phyloP scores from a whole-genome alignment of 768 basidiomycete genomes.

The Crepidotus variabilis region DNA sequence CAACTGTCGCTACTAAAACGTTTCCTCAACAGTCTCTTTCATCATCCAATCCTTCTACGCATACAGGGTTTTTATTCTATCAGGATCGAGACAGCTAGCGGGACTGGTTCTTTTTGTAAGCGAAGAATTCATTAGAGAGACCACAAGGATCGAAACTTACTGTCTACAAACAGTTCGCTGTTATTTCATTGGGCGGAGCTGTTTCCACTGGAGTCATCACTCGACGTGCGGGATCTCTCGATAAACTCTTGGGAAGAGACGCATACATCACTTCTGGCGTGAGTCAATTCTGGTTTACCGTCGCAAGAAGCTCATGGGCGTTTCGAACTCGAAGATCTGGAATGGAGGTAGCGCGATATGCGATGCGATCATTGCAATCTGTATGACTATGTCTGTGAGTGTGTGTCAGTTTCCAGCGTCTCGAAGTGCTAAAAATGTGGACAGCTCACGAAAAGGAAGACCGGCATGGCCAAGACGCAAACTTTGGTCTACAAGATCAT shows the following conservation, averaged over 20 bases:
- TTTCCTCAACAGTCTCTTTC: constrained; percentile 15
- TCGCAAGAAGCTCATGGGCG: not conserved
- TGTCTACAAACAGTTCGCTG: not conserved
- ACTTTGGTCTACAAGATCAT: not conserved
- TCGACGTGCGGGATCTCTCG: not conserved
- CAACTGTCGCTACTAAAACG: not conserved
- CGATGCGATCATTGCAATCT: not conserved
- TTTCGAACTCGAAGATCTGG: not conserved
- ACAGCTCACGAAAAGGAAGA: not conserved
- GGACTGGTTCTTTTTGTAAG: not conserved
- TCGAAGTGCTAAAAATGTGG: not conserved
- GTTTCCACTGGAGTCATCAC: not conserved
- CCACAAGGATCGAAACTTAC: not conserved
- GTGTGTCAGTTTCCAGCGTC: not conserved
- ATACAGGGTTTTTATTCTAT: constrained; percentile 23
- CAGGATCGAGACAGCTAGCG: constrained; percentile 5
- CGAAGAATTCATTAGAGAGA: not conserved
- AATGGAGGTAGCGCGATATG: not conserved
- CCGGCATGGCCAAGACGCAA: not conserved
- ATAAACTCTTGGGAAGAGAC: not conserved
- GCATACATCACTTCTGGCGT: not conserved
- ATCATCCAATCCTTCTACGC: constrained; percentile 25
- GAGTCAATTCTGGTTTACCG: not conserved
- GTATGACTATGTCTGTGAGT: not conserved
- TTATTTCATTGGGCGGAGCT: not conserved